A percentile compares a stretch with the other conserved stretches of the same genome.
These are phyloP conservation scores for Neurospora sp. DNA, from an alignment of 2,329 filamentous ascomycete species.

Conservation along the genomic window DNA sequence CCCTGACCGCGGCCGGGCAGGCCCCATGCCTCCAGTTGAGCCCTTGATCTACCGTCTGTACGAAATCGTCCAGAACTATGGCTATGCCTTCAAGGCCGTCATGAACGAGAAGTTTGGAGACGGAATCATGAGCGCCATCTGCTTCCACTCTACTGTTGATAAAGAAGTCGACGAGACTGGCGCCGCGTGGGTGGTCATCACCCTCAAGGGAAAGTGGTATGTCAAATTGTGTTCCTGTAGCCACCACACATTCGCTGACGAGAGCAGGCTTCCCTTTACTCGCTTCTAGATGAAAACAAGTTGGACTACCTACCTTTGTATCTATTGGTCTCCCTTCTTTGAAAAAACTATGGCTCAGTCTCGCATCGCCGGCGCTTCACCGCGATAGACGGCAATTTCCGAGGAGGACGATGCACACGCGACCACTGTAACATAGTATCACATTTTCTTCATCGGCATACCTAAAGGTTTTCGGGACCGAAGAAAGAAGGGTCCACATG, in stretches of 20 bases:
- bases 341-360: neutral
- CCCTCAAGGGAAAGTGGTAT: constrained; percentile 73
- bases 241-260: constrained; percentile 3
- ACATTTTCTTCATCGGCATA: neutral
- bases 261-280: constrained; percentile 26
- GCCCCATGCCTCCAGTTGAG: constrained; percentile 77
- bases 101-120: constrained; percentile 92
- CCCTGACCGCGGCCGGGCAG: constrained; percentile 68
- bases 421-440: neutral
- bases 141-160: constrained; percentile 82
- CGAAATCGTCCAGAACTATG: constrained; percentile 95
- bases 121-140: constrained; percentile 95
- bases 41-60: constrained; percentile 84
- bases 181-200: constrained; percentile 75
- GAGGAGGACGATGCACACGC: neutral
- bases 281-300: constrained; percentile 21
- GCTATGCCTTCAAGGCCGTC: constrained; percentile 90
- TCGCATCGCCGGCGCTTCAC: neutral
- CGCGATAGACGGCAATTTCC: neutral
- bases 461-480: neutral
- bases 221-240: constrained; percentile 18
- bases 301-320: neutral
- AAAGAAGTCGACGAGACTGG: constrained; percentile 85
- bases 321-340: neutral
- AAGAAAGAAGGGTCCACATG: neutral